Evolutionary conservation across 441 rosid genomes (phyloP).

Genomic region (Aleurites moluccanus): DNA sequence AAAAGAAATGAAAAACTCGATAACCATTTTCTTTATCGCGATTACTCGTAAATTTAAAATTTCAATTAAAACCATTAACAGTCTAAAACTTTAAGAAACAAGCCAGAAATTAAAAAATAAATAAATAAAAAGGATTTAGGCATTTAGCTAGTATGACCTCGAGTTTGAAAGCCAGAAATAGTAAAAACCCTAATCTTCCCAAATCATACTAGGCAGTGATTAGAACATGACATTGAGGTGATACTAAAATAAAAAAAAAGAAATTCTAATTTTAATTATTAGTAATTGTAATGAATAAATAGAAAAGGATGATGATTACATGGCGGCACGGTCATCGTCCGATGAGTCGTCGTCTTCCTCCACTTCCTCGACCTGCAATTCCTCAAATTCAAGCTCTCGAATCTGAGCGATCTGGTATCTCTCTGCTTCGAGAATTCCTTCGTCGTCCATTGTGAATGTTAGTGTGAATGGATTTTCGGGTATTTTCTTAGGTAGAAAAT

Average conservation of each 20-base stretch:
- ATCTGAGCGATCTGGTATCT: slow-evolving; percentile 83
- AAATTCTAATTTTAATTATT: not conserved
- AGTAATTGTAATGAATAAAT: not conserved
- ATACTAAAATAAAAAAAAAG: not conserved
- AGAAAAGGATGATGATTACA: slow-evolving; percentile 27
- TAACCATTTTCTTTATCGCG: not conserved
- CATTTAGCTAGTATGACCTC: not conserved
- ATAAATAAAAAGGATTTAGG: too few relatives aligned
- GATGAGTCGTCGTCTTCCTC: slow-evolving; percentile 46
- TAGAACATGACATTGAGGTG: not conserved
- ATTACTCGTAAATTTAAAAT: not conserved
- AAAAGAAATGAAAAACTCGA: not conserved
- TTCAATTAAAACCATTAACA: not conserved
- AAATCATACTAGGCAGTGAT: not conserved
- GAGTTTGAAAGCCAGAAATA: not conserved
- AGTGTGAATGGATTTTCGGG: not conserved
- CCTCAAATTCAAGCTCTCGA: slow-evolving; percentile 81
- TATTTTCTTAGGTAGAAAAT: not conserved
- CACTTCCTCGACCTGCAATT: slow-evolving; percentile 81
- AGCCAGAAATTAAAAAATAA: not conserved
- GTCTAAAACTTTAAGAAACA: not conserved
- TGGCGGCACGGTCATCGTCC: slow-evolving; percentile 44
- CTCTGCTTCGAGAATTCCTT: slow-evolving; percentile 53
- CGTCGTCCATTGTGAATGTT: slow-evolving; percentile 32
- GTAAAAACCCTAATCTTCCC: not conserved